phyloP scores from a whole-genome alignment of 257 asterid genomes.

The Coffea eugenioides region DNA sequence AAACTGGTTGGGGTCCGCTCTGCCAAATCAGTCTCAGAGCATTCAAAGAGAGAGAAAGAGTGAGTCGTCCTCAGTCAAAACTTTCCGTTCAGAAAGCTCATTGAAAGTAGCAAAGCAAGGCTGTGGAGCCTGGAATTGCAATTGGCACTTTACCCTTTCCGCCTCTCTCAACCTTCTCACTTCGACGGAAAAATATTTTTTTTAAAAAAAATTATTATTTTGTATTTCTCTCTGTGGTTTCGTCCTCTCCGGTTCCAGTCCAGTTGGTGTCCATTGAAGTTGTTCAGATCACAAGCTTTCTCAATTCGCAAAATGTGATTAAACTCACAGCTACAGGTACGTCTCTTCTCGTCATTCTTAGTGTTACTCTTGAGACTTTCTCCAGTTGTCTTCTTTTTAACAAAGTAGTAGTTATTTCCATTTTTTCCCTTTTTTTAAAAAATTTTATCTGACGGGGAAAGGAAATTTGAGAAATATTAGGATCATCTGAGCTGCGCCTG shows the following conservation, averaged over 20 bases:
- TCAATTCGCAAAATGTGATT: constrained; percentile 25
- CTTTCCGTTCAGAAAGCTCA: constrained; percentile 36
- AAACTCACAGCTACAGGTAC: constrained; percentile 35
- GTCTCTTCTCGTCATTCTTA: background rate
- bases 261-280: constrained; percentile 1
- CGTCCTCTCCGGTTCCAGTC: background rate
- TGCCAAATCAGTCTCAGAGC: constrained; percentile 23
- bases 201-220: too few species aligned
- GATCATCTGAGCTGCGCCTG: background rate
- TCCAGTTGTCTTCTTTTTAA: background rate
- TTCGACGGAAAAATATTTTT: background rate
- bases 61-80: constrained; percentile 39
- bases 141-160: constrained; percentile 14
- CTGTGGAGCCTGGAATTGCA: too few species aligned
- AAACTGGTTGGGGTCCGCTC: constrained; percentile 56
- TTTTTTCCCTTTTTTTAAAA: too few species aligned
- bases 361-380: background rate
- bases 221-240: constrained; percentile 9
- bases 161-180: background rate
- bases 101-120: constrained; percentile 21
- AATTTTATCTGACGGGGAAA: background rate
- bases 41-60: constrained; percentile 21
- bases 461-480: background rate
- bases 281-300: constrained; percentile 15
- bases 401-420: background rate